Base-by-base conservation (phyloP, 495 filamentous ascomycete genomes). In the Aspergillus diversus region DNA sequence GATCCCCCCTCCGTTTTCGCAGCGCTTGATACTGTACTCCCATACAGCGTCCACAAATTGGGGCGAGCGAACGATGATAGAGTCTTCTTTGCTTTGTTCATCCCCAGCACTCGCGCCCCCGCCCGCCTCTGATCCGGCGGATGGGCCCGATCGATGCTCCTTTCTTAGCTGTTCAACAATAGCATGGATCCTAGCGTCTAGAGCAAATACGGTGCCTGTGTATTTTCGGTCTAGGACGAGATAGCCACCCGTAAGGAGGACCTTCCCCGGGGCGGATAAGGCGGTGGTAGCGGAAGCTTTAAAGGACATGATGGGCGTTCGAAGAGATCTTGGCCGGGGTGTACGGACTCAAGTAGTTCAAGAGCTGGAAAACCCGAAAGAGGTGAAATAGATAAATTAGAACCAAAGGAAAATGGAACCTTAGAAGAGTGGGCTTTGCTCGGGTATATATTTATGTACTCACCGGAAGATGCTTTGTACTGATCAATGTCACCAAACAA, bases 191-290 rank as follows among this genome's bases (percentile, higher is more conserved):
- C 95, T 86, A 54, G 95, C 94, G 76, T 93, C 91, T 55, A 99
- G 90, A 15, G 92, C 95, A 73, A 97, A 97, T 7, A 98, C 94
- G 16, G 97, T 86, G 9, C 89, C 96, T 3, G 91, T 93, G 70
- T 96, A 93, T 43, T 83, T 80, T 55, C 90, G 87, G 77, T 98
- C 96, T 27, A 99, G 88, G 8, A 97, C 92, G 12, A 99, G 87
- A 71, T 97, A 99, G 47, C 95, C 95, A 43, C 95, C 95, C 53
- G 93, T 92, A 15, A 99, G 83, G 50, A 99, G 84, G 48, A 99
- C 96, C 78, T 99, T 99, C 54, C 95, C 95, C 27, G 95, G 95
- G 3, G 96, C 93, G 63, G 94, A 97, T 65, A 96, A 83, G 68
- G 91, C 92, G 57, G 80, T 80, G 33, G 75, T 78, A 2, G 57